Percentiles rank a stretch among this genome's conserved stretches.
Evolutionary conservation across 1,139 yeast genomes (phyloP).

Genomic region (Kodamaea anthophila): DNA sequence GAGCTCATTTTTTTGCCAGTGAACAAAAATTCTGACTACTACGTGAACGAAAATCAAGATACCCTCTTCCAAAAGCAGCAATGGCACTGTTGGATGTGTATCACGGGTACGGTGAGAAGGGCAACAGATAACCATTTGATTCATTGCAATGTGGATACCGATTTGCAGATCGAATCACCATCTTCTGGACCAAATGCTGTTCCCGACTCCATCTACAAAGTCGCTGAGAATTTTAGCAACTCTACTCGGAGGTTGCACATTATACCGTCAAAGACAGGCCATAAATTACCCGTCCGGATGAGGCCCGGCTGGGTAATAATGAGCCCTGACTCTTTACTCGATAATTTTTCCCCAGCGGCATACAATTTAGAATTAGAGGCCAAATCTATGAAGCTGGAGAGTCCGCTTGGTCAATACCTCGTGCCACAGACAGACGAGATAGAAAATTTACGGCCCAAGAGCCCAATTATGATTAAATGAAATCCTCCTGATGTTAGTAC

Average conservation of each 20-base stretch:
- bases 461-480: constrained; percentile 36
- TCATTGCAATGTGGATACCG: constrained; percentile 90
- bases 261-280: constrained; percentile 64
- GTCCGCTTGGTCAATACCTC: constrained; percentile 28
- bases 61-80: constrained; percentile 44
- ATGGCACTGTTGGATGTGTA: constrained; percentile 98
- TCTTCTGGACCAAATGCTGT: constrained; percentile 31
- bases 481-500: neutral
- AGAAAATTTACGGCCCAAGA: constrained; percentile 76
- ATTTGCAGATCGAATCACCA: constrained; percentile 54
- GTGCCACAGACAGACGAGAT: constrained; percentile 68
- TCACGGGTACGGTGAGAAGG: constrained; percentile 87
- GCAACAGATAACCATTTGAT: constrained; percentile 78
- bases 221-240: constrained; percentile 86
- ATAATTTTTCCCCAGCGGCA: constrained; percentile 49
- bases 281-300: constrained; percentile 55
- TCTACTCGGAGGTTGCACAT: constrained; percentile 80
- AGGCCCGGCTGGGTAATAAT: constrained; percentile 90
- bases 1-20: constrained; percentile 70
- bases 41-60: constrained; percentile 36
- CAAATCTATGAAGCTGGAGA: constrained; percentile 28
- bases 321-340: constrained; percentile 74
- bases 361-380: constrained; percentile 30
- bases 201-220: constrained; percentile 70
- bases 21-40: constrained; percentile 53